A percentile compares a stretch with the other conserved stretches of the same genome.
phyloP scores from a whole-genome alignment of 805 yeast species.

The Cyberlindnera americana region DNA sequence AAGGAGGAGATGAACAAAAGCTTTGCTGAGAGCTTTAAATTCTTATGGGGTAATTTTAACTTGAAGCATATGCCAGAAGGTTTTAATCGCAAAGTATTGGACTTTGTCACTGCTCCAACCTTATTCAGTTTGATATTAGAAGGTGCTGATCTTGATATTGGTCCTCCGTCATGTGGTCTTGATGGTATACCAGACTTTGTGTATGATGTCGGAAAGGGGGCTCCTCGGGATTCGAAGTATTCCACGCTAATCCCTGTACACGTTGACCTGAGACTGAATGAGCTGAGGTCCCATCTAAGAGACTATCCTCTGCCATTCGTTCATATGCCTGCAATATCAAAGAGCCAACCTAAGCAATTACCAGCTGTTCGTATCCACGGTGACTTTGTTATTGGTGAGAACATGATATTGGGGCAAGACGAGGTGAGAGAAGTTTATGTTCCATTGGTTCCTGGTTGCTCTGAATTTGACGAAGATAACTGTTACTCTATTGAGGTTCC shows the following conservation, averaged over 20 bases:
- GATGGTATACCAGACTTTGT: slow-evolving; percentile 58
- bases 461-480: slow-evolving; percentile 34
- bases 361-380: slow-evolving; percentile 48
- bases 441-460: slow-evolving; percentile 52
- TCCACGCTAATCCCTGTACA: slow-evolving; percentile 65
- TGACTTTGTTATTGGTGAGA: slow-evolving; percentile 67
- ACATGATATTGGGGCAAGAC: slow-evolving; percentile 43
- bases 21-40: slow-evolving; percentile 36
- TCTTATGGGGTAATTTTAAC: slow-evolving; percentile 39
- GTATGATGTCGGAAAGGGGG: slow-evolving; percentile 74
- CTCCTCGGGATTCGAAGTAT: slow-evolving; percentile 67
- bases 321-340: slow-evolving; percentile 56
- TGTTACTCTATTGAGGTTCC: slow-evolving; percentile 62
- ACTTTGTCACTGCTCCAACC: slow-evolving; percentile 45
- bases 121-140: slow-evolving; percentile 49
- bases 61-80: slow-evolving; percentile 34
- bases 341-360: slow-evolving; percentile 22
- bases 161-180: slow-evolving; percentile 48
- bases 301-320: slow-evolving; percentile 86
- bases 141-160: slow-evolving; percentile 45
- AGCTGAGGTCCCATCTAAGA: slow-evolving; percentile 65
- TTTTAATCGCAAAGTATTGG: slow-evolving; percentile 44
- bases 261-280: slow-evolving; percentile 53
- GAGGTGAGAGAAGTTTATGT: slow-evolving; percentile 59
- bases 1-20: slow-evolving; percentile 38